Base-by-base conservation (phyloP, 345 rosid species). In the Viola odorata region DNA sequence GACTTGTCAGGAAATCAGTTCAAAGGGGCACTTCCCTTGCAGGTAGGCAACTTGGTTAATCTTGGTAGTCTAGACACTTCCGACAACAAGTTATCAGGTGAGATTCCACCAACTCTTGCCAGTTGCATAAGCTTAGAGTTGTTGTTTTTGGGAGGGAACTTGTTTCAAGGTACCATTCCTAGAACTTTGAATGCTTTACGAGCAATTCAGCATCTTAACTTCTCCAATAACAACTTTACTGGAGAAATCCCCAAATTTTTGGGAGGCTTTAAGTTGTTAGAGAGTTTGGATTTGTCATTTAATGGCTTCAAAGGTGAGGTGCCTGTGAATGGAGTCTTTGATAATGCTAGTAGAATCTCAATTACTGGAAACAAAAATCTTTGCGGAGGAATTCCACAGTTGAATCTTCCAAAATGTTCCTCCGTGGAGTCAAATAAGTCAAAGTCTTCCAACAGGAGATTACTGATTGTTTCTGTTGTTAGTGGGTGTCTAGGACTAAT, bases 241-340 rank as follows among this genome's bases (percentile, higher is more conserved):
- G 73, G 73, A 36, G 12, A 55, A 5, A 49, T 69, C 49, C 67
- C 73, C 3, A 36, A 13, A 8, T 44, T 7, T 13, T 14, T 69
- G 10, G 57, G 10, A 17, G n/a, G 49, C 6, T 32, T 69, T 23
- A 23, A 23, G 32, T 23, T 23, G 32, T 23, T 23, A 2, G 32
- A 23, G 32, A 23, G 32, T 23, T 23, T 23, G 32, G 32, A 23
- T 23, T 23, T 23, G 32, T 23, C 32, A 23, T 23, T 23, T 1
- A 23, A 69, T 36, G 39, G 50, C 12, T 32, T 69, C 5, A 32
- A 56, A 13, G 73, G 73, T 32, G 67, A 62, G 39, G 48, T 68
- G 6, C 57, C 67, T 8, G 6, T 8, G 0, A 6, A 17, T 41
- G 55, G 73, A 23, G 58, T 69, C 3, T 69, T 69, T 6, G 49